Conservation (phyloP, 139 green algal genomes). For the Spirogloea muscicola region DNA sequence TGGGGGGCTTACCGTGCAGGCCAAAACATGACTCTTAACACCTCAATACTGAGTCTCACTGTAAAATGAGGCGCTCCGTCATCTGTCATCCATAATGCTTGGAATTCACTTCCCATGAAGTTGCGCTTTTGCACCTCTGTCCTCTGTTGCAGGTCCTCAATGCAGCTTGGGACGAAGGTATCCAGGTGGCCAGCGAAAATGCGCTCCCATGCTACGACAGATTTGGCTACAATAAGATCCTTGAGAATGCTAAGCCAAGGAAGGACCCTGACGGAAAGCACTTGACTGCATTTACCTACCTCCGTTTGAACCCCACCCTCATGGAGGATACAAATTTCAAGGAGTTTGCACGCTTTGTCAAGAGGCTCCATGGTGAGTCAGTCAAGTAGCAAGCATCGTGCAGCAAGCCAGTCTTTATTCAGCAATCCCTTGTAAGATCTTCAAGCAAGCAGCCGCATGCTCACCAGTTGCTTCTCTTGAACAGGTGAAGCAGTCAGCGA, state of each 20-base stretch:
- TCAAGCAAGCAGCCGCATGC: too few relatives aligned
- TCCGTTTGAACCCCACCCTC: conserved; percentile 69
- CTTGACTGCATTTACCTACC: conserved; percentile 78
- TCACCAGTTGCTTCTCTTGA: too few relatives aligned
- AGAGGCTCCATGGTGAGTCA: conserved; percentile 30
- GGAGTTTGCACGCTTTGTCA: conserved; percentile 43
- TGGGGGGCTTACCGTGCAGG: too few relatives aligned
- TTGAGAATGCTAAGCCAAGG: conserved; percentile 76
- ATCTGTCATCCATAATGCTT: too few relatives aligned
- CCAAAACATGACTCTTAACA: too few relatives aligned
- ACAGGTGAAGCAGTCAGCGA: too few relatives aligned
- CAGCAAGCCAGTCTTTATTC: too few relatives aligned
- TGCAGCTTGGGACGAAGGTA: conserved; percentile 16
- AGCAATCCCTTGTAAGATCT: too few relatives aligned
- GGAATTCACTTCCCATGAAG: too few relatives aligned
- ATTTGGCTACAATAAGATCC: conserved; percentile 85
- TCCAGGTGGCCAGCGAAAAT: conserved; percentile 38
- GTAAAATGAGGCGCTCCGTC: too few relatives aligned
- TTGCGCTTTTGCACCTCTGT: not conserved
- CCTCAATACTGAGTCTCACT: too few relatives aligned
- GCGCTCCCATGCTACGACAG: conserved; percentile 61
- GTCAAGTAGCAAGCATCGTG: too few relatives aligned
- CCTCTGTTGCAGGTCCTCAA: conserved; percentile 37
- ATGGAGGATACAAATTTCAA: conserved; percentile 40
- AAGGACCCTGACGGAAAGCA: not conserved